Evolutionary conservation across 1,284 basidiomycete species (phyloP).

Genomic region (Irpex sp.): DNA sequence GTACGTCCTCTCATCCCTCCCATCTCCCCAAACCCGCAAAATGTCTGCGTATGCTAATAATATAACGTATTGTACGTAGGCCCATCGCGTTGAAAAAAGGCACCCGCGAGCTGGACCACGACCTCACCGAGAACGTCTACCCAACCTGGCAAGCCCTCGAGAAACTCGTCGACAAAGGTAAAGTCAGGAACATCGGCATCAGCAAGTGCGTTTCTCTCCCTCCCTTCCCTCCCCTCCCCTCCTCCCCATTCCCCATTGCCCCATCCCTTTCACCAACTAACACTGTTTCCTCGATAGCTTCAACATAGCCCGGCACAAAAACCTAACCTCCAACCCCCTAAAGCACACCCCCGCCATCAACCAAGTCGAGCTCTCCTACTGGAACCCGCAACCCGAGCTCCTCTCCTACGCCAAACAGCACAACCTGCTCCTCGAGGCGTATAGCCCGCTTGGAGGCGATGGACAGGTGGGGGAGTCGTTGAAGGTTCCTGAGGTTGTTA

Average conservation of each 20-base stretch:
- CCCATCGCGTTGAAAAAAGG: conserved; percentile 65
- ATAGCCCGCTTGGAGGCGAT: conserved; percentile 73
- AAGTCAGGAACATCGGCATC: conserved; percentile 80
- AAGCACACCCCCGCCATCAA: conserved; percentile 75
- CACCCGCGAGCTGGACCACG: conserved; percentile 47
- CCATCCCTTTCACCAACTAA: too few species aligned
- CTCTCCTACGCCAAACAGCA: conserved; percentile 66
- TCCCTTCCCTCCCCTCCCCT: too few species aligned
- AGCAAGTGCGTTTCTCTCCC: conserved; percentile 52
- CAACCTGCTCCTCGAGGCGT: conserved; percentile 66
- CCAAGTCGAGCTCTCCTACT: conserved; percentile 81
- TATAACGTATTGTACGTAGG: conserved; percentile 29
- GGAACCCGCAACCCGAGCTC: conserved; percentile 79
- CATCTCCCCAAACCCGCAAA: too few species aligned
- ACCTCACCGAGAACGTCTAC: conserved; percentile 68
- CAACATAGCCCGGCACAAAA: conserved; percentile 54
- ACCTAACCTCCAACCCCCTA: conserved; percentile 65
- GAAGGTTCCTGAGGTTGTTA: conserved; percentile 44
- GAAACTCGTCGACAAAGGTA: conserved; percentile 70
- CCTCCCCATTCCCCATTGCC: too few species aligned
- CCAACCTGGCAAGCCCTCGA: conserved; percentile 86
- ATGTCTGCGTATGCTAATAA: conserved; percentile 16
- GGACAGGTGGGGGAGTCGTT: conserved; percentile 52
- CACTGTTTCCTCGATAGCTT: conserved; percentile 39
- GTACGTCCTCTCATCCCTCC: conserved; percentile 32